Conservation (phyloP, 2,329 filamentous ascomycete species). For the Blumeria graminis region DNA sequence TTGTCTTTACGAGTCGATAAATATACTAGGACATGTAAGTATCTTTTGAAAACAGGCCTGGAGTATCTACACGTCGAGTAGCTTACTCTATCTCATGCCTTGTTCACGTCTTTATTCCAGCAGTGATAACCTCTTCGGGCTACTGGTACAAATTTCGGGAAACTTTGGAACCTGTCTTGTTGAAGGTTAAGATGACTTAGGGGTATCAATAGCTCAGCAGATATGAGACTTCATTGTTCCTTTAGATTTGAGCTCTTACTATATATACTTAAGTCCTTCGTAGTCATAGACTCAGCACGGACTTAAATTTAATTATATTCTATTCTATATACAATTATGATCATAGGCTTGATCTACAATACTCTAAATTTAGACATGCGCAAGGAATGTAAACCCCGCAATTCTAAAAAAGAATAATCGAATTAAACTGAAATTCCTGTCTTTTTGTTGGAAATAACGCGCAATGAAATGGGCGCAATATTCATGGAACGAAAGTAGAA, state of each 20-base stretch:
- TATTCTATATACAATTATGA: not conserved
- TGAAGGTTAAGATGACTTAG: not conserved
- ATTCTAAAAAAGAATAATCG: no score
- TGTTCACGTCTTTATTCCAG: not conserved
- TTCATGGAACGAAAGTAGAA: no score
- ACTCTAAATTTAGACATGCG: no score
- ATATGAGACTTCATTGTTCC: not conserved
- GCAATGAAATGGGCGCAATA: no score
- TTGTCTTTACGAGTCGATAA: no score
- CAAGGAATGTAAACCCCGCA: no score
- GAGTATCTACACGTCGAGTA: not conserved
- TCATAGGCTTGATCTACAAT: no score
- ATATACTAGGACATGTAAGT: not conserved
- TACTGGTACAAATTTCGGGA: not conserved
- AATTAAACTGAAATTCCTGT: no score
- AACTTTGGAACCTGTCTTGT: not conserved
- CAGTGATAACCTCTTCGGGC: not conserved
- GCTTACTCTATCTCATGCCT: not conserved
- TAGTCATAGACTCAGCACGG: no score
- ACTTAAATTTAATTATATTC: no score
- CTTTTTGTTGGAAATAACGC: no score
- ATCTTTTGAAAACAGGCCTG: not conserved
- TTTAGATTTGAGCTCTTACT: not conserved
- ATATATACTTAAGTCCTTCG: not conserved
- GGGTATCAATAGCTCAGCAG: not conserved